Evolutionary conservation across 768 basidiomycete species (phyloP), one percentile per base, ranked within the genome.

Genomic region (Amylocystis lapponica): DNA sequence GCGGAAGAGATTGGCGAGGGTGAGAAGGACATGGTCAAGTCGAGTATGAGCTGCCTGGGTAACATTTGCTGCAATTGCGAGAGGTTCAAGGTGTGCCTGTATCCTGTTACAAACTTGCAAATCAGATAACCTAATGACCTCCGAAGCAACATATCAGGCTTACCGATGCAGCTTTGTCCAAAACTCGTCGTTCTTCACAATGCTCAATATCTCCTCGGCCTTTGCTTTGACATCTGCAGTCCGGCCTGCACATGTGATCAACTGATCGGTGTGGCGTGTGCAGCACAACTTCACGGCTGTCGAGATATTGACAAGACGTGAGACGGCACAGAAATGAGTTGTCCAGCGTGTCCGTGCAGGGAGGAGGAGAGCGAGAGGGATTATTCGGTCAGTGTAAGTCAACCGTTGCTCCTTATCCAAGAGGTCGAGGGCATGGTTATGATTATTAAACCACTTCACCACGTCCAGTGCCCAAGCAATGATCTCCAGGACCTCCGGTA

Each of bases 31-130:
- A 17, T 43, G 40, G 41, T 56, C 54, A 11, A 51, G 39, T 1
- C 44, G 43, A 0, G 51, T 35, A 19, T 48, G 6, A 23, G 17
- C 19, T 20, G 52, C 50, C 43, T 69, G 67, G 2, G 59, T 54
- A 31, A 66, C 48, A 48, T 68, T 66, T 6, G 64, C 55, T 14
- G 69, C 66, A 40, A 67, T 57, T 7, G 65, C 64, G 20, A 71
- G 63, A 12, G 67, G 69, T 21, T 52, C 26, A 19, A 59, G 47
- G 23, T 56, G 45, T 7, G 19, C 36, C 21, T 49, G 23, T 16
- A 56, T 40, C 10, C 57, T 58, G 26, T 12, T 13, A 36, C 12
- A n/a, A 14, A 10, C 16, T 4, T 21, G 3, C 4, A 31, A 8
- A 21, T 4, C 11, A 19, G 19, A 14, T 6, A n/a, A 30, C n/a